Evolutionary conservation across 371 early-diverging fungal genomes (phyloP), one percentile per base, ranked within the genome.

Genomic region (Syncephalastrum racemosum): DNA sequence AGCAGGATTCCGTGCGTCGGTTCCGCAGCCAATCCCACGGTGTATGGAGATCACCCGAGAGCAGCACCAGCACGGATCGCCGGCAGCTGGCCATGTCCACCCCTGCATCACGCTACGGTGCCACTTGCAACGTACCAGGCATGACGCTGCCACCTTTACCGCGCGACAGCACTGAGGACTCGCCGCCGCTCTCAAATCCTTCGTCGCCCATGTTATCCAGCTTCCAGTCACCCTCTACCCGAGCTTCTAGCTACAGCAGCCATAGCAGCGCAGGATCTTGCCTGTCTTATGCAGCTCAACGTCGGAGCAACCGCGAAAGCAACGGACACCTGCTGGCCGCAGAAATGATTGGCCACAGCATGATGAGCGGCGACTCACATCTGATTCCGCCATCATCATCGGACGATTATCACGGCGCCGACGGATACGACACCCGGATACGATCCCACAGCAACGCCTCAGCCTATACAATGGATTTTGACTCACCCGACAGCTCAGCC

Each of bases 371-470:
- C 8, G 24, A 36, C 22, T 25, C 42, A 63, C 54, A 22, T 15
- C 16, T 45, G 46, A 16, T 45, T 16, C 46, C 46, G 22, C 46
- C 46, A 1, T 45, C 46, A 1, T 45, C 19, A 22, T 45, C 46
- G 22, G 19, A 16, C 12, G 19, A 45, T 7, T 22, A 16, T 13
- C 12, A 22, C n/a, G 14, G 14, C 0, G 10, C 46, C 16, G 22
- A 45, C 36, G 36, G 36, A 31, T 31, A 10, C n/a, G n/a, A n/a
- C 23, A 66, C 75, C 10, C 73, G 85, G 4, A 64, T 68, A 46
- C 67, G 87, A 23, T 84, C 85, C 7, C 80, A 81, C 25, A 84
- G 85, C 55, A 86, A 73, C 52, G 83, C 87, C 22, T 31, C 36
- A 31, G 36, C 36, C 36, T 31, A 31, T 10, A 31, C 36, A 2